phyloP scores from a whole-genome alignment of 257 asterid species.

The Salvia miltiorrhiza region DNA sequence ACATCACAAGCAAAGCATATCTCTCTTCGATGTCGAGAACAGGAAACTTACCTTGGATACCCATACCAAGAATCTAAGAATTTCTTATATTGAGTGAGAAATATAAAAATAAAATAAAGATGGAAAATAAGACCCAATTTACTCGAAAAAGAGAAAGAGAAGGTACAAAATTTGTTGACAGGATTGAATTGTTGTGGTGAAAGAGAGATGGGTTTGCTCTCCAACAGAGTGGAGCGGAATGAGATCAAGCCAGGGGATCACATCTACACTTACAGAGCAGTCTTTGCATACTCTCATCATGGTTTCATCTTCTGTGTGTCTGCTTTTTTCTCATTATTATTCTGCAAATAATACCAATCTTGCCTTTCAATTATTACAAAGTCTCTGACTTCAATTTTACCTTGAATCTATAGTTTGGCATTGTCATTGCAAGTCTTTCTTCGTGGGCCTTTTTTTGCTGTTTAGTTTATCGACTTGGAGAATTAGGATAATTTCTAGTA shows the following conservation, averaged over 20 bases:
- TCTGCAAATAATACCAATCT: slow-evolving; percentile 9
- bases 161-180: background rate
- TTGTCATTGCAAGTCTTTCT: background rate
- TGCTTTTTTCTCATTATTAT: background rate
- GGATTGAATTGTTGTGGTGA: background rate
- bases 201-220: slow-evolving; percentile 63
- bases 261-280: slow-evolving; percentile 83
- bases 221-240: slow-evolving; percentile 69
- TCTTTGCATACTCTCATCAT: slow-evolving; percentile 82
- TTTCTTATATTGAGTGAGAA: slow-evolving; percentile 8
- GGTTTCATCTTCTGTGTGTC: slow-evolving; percentile 31
- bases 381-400: slow-evolving; percentile 5
- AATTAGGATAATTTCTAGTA: background rate
- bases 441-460: background rate
- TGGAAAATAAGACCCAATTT: slow-evolving; percentile 2
- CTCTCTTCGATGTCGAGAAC: background rate
- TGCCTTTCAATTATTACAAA: background rate
- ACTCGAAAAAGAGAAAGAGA: background rate
- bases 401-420: background rate
- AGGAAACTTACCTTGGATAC: slow-evolving; percentile 27
- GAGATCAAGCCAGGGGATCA: slow-evolving; percentile 80
- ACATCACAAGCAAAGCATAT: slow-evolving; percentile 20
- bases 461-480: background rate
- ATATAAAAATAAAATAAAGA: too few relatives aligned
- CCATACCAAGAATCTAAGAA: slow-evolving; percentile 28